phyloP scores from a whole-genome alignment of 208 protist genomes.

The Leishmania major region DNA sequence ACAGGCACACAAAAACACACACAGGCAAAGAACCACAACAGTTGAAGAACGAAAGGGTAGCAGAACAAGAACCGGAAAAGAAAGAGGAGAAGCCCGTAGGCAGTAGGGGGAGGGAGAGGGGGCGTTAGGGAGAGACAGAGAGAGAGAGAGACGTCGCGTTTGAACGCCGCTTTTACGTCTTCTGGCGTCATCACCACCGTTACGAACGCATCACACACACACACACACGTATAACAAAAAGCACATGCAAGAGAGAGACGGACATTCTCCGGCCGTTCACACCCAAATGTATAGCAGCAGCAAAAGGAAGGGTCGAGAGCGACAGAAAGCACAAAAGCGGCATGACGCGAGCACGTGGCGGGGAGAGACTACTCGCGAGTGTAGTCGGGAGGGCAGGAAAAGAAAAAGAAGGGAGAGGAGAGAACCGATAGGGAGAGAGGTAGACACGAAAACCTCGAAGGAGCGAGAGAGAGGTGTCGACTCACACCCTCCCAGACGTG shows the following conservation, averaged over 20 bases:
- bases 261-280: neutral
- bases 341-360: too few relatives aligned
- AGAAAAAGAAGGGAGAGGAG: neutral
- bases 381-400: neutral
- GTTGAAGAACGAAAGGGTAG: neutral
- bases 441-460: neutral
- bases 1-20: neutral
- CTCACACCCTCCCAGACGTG: neutral
- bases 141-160: neutral
- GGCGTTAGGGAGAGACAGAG: too few relatives aligned
- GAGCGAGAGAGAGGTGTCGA: neutral
- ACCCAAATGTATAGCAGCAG: neutral
- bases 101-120: neutral
- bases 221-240: neutral
- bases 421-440: too few relatives aligned
- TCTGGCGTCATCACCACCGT: neutral
- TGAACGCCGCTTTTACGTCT: neutral
- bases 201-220: neutral
- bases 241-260: neutral
- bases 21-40: neutral
- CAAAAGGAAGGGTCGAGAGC: neutral
- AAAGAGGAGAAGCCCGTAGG: neutral
- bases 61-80: neutral
- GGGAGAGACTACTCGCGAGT: neutral
- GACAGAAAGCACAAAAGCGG: neutral